Conservation (phyloP, 139 green algal genomes). For the Microglena sp. region DNA sequence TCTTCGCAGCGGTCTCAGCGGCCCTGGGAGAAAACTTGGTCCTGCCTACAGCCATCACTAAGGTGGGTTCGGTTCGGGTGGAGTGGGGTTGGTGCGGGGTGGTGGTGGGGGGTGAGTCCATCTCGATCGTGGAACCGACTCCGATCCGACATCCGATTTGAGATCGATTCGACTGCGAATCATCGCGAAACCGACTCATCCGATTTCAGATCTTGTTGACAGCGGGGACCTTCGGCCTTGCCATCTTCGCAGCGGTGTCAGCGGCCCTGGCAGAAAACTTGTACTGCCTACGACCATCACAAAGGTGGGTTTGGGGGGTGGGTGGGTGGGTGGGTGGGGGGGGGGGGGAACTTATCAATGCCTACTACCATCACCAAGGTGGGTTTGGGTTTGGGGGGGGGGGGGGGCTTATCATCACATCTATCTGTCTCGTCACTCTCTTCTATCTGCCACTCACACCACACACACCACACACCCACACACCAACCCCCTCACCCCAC, state of each 20-base stretch:
- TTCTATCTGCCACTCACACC: too few species aligned
- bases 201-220: constrained; percentile 39
- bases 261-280: constrained; percentile 81
- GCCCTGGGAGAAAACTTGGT: constrained; percentile 78
- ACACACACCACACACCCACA: too few species aligned
- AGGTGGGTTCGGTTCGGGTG: neutral
- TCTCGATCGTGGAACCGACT: too few species aligned
- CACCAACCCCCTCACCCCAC: too few species aligned
- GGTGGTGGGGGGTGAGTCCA: too few species aligned
- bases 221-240: constrained; percentile 59
- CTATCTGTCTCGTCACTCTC: too few species aligned
- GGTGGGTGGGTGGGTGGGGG: neutral
- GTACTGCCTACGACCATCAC: constrained; percentile 61
- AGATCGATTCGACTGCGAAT: neutral
- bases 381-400: too few species aligned
- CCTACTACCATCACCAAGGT: neutral
- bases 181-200: constrained; percentile 63
- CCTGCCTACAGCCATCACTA: constrained; percentile 31
- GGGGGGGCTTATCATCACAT: too few species aligned
- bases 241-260: constrained; percentile 42
- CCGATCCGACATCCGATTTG: too few species aligned
- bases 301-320: neutral
- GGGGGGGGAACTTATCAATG: neutral
- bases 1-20: constrained; percentile 46
- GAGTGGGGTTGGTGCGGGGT: too few species aligned